Evolutionary conservation across 257 asterid genomes (phyloP), one percentile per base, ranked within the genome.

Genomic region (Coffea canephora): DNA sequence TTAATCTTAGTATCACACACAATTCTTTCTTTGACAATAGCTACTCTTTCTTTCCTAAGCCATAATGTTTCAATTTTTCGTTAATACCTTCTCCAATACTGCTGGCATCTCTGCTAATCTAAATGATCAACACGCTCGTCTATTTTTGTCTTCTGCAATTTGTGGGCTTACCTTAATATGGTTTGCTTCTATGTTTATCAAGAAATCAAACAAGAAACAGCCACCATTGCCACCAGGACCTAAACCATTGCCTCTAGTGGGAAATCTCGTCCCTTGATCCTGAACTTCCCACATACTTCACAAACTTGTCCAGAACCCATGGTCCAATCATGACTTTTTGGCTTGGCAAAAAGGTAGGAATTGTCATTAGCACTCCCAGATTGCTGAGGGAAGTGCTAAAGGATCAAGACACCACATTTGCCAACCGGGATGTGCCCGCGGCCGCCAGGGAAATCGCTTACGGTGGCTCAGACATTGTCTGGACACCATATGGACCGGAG

Each of bases 201-300:
- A 19, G 16, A 55, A 70, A 61, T 76, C 81, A 41, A 65, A 43
- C 50, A 73, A 78, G 43, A 65, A 18, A 4, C 78, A 79, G 5
- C 31, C 82, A 15, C 86, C 84, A 18, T 73, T 83, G 71, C 97
- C 92, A 0, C 94, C 94, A 0, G 96, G 97, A 0, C 96, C 97
- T 2, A 81, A 5, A 71, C 90, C 92, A 39, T 73, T 87, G 39
- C 97, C 95, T n/a, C 68, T 93, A 0, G 4, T 90, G 0, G 97
- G 97, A 36, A 93, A 93, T 81, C 95, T 93, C 76, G 25, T 91
- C 97, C 57, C 94, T 93, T 12, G 92, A 89, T 39, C 91, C 94
- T 1, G 90, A 93, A n/a, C 91, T 91, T 25, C 97, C 88, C 80
- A 79, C 89, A 0, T 90, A 86, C 79, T 90, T 93, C 79, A 23